Conservation (phyloP, 352 stramenopile genomes). For the Peronospora destructor region DNA sequence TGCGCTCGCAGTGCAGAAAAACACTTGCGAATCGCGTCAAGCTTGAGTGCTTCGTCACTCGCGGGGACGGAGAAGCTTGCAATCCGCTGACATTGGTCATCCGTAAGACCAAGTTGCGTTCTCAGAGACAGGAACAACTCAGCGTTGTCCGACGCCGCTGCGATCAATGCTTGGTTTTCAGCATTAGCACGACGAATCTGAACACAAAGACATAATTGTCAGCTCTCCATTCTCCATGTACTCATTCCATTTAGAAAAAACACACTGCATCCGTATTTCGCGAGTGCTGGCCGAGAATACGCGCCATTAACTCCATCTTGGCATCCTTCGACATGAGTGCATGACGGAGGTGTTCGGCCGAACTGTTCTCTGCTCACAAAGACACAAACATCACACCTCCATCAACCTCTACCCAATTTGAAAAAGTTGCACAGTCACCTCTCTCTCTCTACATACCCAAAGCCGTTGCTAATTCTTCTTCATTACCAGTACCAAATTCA, state of each 20-base stretch:
- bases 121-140: constrained; percentile 49
- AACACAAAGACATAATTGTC: constrained; percentile 1
- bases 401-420: background rate
- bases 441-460: constrained; percentile 43
- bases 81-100: constrained; percentile 61
- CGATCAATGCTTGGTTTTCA: constrained; percentile 77
- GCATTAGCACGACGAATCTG: constrained; percentile 75
- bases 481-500: constrained; percentile 62
- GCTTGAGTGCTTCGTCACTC: constrained; percentile 61
- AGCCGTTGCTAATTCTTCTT: constrained; percentile 56
- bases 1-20: constrained; percentile 76
- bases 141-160: constrained; percentile 49
- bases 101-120: constrained; percentile 54
- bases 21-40: constrained; percentile 82
- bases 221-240: background rate
- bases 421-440: background rate
- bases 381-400: constrained; percentile 3
- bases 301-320: constrained; percentile 74
- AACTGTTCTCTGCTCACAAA: constrained; percentile 50
- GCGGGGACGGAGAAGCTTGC: constrained; percentile 37
- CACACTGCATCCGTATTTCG: constrained; percentile 67
- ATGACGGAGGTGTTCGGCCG: constrained; percentile 69
- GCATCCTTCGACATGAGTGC: constrained; percentile 80
- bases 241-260: background rate
- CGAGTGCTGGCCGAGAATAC: constrained; percentile 73